Evolutionary conservation across 768 basidiomycete genomes (phyloP).

Genomic region (Guyanaporus albipodus): DNA sequence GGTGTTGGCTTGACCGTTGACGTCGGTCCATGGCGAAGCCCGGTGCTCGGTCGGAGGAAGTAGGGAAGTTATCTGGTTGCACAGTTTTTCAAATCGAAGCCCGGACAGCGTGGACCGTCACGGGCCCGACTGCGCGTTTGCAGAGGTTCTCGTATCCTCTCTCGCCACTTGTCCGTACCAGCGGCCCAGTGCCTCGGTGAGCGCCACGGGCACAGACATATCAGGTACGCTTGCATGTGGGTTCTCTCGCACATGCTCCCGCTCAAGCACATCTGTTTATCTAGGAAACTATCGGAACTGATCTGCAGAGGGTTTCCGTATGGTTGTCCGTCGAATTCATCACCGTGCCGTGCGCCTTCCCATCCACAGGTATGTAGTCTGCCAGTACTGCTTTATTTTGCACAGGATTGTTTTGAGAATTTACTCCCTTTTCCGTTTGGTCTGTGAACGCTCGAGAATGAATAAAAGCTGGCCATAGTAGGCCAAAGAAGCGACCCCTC

Average conservation of each 20-base stretch:
- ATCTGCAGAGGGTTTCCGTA: neutral
- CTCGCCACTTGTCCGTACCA: too few relatives aligned
- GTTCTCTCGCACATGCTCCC: slow-evolving; percentile 9
- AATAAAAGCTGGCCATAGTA: slow-evolving; percentile 24
- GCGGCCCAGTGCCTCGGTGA: too few relatives aligned
- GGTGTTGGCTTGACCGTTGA: too few relatives aligned
- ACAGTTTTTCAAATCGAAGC: too few relatives aligned
- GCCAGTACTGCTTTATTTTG: neutral
- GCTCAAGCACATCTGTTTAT: neutral
- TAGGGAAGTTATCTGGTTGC: too few relatives aligned
- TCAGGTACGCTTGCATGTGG: slow-evolving; percentile 17
- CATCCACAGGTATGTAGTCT: neutral
- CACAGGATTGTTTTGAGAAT: slow-evolving; percentile 19
- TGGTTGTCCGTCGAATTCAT: neutral
- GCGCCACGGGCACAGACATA: too few relatives aligned
- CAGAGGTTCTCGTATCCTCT: too few relatives aligned
- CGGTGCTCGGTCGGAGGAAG: too few relatives aligned
- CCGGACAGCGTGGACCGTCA: too few relatives aligned
- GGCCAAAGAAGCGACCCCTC: neutral
- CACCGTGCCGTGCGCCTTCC: neutral
- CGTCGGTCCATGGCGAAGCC: too few relatives aligned
- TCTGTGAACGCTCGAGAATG: neutral
- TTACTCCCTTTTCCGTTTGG: slow-evolving; percentile 12
- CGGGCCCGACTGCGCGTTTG: too few relatives aligned
- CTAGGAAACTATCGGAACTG: slow-evolving; percentile 10